Evolutionary conservation across 306 rosid genomes (phyloP).

Genomic region (Rosa rugosa): DNA sequence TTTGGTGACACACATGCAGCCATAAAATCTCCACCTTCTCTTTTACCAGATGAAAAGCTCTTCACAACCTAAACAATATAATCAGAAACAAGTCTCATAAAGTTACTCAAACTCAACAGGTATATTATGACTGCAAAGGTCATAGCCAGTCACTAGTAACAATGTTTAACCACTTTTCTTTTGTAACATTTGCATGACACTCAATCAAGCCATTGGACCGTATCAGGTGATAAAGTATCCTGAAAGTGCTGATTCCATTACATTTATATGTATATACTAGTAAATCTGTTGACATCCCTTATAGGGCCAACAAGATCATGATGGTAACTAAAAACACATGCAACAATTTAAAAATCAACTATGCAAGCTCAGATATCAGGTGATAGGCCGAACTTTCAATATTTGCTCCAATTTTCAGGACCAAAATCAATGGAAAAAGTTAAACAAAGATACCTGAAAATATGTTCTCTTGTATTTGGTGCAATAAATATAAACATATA

Average conservation of each 20-base stretch:
- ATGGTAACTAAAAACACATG: not conserved
- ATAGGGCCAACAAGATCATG: not conserved
- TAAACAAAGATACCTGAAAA: not conserved
- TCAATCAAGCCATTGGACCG: too few species aligned
- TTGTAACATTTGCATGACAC: too few species aligned
- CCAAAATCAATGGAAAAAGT: not conserved
- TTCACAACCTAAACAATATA: slow-evolving; percentile 71
- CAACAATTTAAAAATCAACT: not conserved
- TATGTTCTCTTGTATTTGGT: not conserved
- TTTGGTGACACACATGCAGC: slow-evolving; percentile 95
- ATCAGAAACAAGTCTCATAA: not conserved
- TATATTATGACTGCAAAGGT: not conserved
- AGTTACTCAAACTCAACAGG: not conserved
- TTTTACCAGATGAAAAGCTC: slow-evolving; percentile 98
- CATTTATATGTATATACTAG: not conserved
- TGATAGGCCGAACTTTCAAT: not conserved
- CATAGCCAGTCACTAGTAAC: not conserved
- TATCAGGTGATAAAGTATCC: too few species aligned
- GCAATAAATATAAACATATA: not conserved
- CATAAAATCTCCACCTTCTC: slow-evolving; percentile 96
- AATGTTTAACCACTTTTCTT: too few species aligned
- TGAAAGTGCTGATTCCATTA: not conserved
- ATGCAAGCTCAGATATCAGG: not conserved
- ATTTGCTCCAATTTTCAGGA: not conserved
- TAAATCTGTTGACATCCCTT: not conserved